Percentiles rank a stretch among this genome's conserved stretches.
These are phyloP conservation scores for Chlorella sp. DNA, from an alignment of 139 green algal genomes.

Conservation along the genomic window DNA sequence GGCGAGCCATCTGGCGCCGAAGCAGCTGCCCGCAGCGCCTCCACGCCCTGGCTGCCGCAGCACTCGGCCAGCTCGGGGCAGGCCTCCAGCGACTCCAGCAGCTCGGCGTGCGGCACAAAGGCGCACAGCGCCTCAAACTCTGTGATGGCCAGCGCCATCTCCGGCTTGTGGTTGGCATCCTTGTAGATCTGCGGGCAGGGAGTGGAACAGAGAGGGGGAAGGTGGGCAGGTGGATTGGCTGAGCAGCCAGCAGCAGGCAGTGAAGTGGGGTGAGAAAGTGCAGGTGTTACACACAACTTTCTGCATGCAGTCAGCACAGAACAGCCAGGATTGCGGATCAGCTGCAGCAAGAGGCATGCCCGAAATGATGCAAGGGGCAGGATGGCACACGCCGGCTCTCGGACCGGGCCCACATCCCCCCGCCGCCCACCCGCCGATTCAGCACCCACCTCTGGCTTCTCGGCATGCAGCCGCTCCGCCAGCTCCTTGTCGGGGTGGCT, in stretches of 20 bases:
- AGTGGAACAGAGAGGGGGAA: too few relatives aligned
- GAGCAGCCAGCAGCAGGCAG: background rate
- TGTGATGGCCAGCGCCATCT: constrained; percentile 96
- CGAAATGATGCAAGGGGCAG: too few relatives aligned
- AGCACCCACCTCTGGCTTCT: constrained; percentile 75
- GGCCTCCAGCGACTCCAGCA: constrained; percentile 57
- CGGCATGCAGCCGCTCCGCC: constrained; percentile 86
- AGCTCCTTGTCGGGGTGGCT: constrained; percentile 97
- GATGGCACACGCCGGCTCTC: background rate
- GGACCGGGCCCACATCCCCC: background rate
- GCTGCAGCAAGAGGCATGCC: too few relatives aligned
- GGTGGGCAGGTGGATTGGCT: background rate
- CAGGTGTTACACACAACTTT: too few relatives aligned
- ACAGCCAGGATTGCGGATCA: too few relatives aligned
- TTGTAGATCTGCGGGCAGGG: constrained; percentile 82
- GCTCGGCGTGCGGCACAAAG: constrained; percentile 76
- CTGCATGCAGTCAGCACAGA: too few relatives aligned
- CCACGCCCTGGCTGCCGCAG: constrained; percentile 30
- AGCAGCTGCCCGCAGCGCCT: constrained; percentile 27
- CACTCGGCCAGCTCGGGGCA: constrained; percentile 66
- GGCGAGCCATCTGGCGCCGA: background rate
- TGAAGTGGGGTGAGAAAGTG: too few relatives aligned
- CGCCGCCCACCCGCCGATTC: background rate
- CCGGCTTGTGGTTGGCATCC: constrained; percentile 99
- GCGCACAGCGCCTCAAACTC: constrained; percentile 94